Evolutionary conservation across 495 filamentous ascomycete species (phyloP).

Genomic region (Filosporella fistucella): DNA sequence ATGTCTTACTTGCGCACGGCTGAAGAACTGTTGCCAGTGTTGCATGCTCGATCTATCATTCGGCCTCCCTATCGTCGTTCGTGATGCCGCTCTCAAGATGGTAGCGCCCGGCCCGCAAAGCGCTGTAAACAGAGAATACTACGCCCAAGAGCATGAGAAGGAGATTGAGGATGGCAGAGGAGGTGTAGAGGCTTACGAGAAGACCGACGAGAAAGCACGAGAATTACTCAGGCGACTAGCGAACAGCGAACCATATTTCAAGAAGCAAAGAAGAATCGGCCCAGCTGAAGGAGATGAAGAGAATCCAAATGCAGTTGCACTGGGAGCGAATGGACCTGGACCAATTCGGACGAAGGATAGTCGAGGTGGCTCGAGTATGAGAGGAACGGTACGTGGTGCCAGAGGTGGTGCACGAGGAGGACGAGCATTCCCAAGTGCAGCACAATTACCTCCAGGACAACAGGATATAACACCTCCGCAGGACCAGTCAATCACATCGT

Average conservation of each 20-base stretch:
- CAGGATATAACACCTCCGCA: slow-evolving; percentile 80
- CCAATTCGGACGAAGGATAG: slow-evolving; percentile 68
- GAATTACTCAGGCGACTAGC: slow-evolving; percentile 83
- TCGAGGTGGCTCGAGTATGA: slow-evolving; percentile 42
- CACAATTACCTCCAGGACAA: slow-evolving; percentile 71
- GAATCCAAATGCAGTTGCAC: slow-evolving; percentile 34
- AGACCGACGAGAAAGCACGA: slow-evolving; percentile 91
- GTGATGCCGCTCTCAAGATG: slow-evolving; percentile 97
- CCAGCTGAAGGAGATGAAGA: slow-evolving; percentile 46
- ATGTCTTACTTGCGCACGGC: slow-evolving; percentile 89
- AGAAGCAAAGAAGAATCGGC: slow-evolving; percentile 68
- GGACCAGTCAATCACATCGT: slow-evolving; percentile 79
- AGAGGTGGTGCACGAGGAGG: slow-evolving; percentile 44
- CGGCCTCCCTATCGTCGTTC: slow-evolving; percentile 85
- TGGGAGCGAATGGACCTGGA: slow-evolving; percentile 48
- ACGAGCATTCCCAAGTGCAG: slow-evolving; percentile 60
- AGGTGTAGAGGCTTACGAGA: slow-evolving; percentile 82
- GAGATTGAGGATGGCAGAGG: slow-evolving; percentile 85
- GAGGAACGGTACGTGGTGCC: slow-evolving; percentile 41
- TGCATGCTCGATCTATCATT: slow-evolving; percentile 98
- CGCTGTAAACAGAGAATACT: slow-evolving; percentile 92
- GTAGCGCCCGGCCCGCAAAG: slow-evolving; percentile 87
- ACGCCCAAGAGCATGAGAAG: slow-evolving; percentile 93
- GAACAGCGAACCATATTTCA: slow-evolving; percentile 90
- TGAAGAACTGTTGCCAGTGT: slow-evolving; percentile 98